Evolutionary conservation across 768 basidiomycete genomes (phyloP), one percentile per base, ranked within the genome.

Genomic region (Scleroderma bovista): DNA sequence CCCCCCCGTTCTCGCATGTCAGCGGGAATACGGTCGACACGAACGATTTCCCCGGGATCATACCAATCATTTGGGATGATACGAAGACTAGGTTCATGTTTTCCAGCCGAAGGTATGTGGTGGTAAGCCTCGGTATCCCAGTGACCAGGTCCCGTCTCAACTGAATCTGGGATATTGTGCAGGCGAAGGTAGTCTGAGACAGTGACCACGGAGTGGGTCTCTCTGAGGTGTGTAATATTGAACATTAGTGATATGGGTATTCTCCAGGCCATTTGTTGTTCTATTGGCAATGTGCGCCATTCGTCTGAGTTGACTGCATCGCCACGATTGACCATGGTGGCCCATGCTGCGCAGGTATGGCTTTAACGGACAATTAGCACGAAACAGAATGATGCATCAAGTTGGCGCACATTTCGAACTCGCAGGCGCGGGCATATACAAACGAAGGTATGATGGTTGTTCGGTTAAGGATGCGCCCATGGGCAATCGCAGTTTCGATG

Each of bases 381-480:
- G 39, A 2, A 44, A 41, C 6, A 23, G 26, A 26, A 9, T 36
- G 36, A 9, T n/a, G 3, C 24, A 16, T 3, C 6, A 15, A 24
- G 32, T 33, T 4, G 31, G 3, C 64, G n/a, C 39, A 64, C 64
- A 60, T 22, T 20, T 68, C 64, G 20, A 66, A 68, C 49, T 75
- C 72, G 58, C 76, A 77, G 0, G 68, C 68, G 22, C 75, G 71
- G 10, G 75, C 74, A 31, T 78, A 78, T 22, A 76, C 63, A 51
- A 69, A 73, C 3, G 75, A 72, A 2, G 76, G 75, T 11, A 78
- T 33, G 34, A 78, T 65, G 15, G 74, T 65, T 6, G 72, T 73
- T 44, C 75, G 61, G 51, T 75, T 73, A 15, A 75, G 57, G 29
- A 76, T 51, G 3, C 62, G 54, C 15, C 75, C 74, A 44, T 77